These are phyloP conservation scores for Chaetomium sp. DNA, from an alignment of 2,329 filamentous ascomycete species.

Conservation along the genomic window DNA sequence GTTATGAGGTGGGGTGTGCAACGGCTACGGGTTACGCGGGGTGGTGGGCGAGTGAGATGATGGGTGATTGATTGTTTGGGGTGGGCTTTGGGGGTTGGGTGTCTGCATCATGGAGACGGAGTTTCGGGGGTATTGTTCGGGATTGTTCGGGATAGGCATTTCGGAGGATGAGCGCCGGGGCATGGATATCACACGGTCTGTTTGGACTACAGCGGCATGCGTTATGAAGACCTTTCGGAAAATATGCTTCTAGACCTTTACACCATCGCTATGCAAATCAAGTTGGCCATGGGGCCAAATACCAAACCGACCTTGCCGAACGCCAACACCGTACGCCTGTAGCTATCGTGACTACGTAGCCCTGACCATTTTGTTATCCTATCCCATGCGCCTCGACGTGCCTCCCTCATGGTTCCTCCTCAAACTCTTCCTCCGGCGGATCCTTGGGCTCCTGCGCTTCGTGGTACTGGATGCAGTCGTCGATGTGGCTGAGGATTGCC, in stretches of 20 bases:
- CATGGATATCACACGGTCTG: background rate
- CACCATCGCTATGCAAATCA: constrained; percentile 49
- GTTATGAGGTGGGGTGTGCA: background rate
- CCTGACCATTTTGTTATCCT: background rate
- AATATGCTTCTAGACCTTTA: constrained; percentile 33
- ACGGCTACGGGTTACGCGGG: too few species aligned
- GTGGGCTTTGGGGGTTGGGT: background rate
- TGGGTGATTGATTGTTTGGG: background rate
- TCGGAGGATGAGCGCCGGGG: background rate
- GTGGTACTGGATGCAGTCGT: constrained; percentile 90
- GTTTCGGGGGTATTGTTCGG: background rate
- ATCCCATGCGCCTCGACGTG: background rate
- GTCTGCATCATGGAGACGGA: background rate
- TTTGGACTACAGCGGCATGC: background rate
- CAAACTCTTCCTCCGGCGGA: constrained; percentile 66
- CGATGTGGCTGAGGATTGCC: constrained; percentile 84
- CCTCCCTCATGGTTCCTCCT: constrained; percentile 42
- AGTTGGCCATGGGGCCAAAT: constrained; percentile 3
- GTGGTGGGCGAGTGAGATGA: background rate
- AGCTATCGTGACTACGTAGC: background rate
- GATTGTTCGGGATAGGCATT: background rate
- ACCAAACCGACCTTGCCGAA: constrained; percentile 11
- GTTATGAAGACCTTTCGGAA: background rate
- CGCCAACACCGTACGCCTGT: background rate
- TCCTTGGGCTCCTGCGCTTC: constrained; percentile 91